Evolutionary conservation across 306 rosid species (phyloP), one percentile per base, ranked within the genome.

Genomic region (Hippophae gyantsensis): DNA sequence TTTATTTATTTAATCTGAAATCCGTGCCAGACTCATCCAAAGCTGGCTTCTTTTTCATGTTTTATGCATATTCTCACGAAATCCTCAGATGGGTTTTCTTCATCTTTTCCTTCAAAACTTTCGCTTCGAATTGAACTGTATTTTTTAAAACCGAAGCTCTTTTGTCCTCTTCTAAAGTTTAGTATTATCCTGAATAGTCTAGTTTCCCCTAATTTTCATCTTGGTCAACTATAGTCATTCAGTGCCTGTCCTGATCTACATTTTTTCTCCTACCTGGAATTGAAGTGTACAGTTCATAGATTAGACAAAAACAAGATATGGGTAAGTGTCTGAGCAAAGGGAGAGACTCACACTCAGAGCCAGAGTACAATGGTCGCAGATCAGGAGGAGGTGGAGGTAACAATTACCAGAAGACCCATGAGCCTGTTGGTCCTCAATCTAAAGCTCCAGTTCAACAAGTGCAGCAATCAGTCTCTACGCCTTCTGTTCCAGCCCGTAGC

Each of bases 301-400:
- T 32, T 32, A 4, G 44, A 6, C 56, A 42, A 7, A 43, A 13
- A 48, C 32, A 25, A 43, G 48, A 68, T 13, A 89, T 90, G 97
- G 97, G 97, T 48, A 5, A 61, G 45, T 90, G 94, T 74, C 8
- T 76, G 6, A 79, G 86, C 81, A 80, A 68, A 74, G 70, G 38
- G 38, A 32, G 38, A 32, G 38, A 69, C 58, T 76, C 48, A 62
- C 65, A 63, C 38, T 61, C 83, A 64, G 69, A 50, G 47, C 61
- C 59, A 14, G 72, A 58, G 7, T 54, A 72, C 44, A 74, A 67
- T 67, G 85, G 82, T 40, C 56, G 72, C 46, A 69, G 60, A 74
- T 62, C 86, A 75, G 74, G n/a, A 52, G 75, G 51, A 23, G 76
- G 56, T 13, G 48, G 55, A 64, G 78, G 68, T 44, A 43, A 32